Base-by-base conservation (phyloP, 768 basidiomycete genomes). In the Amanita pallidorosea region DNA sequence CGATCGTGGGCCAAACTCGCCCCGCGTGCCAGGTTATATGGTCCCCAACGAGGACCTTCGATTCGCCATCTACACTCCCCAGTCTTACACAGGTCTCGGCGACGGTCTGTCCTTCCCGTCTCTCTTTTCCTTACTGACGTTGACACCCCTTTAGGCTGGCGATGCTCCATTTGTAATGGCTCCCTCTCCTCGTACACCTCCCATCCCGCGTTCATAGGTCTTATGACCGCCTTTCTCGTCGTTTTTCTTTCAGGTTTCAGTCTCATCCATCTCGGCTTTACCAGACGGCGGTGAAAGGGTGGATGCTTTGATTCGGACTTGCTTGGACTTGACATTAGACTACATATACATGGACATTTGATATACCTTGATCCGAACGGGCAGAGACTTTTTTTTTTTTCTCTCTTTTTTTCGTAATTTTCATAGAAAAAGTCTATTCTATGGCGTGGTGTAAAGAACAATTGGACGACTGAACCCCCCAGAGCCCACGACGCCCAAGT, bases 11-110 rank as follows among this genome's bases (percentile, higher is more conserved):
- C 73, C 80, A 5, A 74, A 70, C 6, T 79, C 83, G 0, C 67
- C 70, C 13, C 71, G 79, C 37, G 62, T 67, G 22, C 75, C 79
- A 0, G 92, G 93, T 2, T 74, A 74, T 58, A 69, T 96, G 56
- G 69, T 71, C 56, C 80, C 85, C 40, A 87, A 88, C 60, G 75
- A 74, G 37, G 79, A 74, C 0, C 68, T 90, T 43, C 70, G 78
- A 59, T 95, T 96, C 70, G 90, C 89, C 38, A 66, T 96, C 59
- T 96, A 94, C 60, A 80, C 81, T 0, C 89, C 91, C 0, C 76
- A 78, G 57, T 18, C 73, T 12, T 90, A 91, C 62, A 88, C 83
- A 0, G 73, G 80, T 5, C 60, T 90, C 7, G 63, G 73, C 11
- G 73, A 77, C 69, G 73, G 74, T 73, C 43, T 56, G 71, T 61